Evolutionary conservation across 306 rosid species (phyloP), one percentile per base, ranked within the genome.

Genomic region (Cicer chorassanicum): DNA sequence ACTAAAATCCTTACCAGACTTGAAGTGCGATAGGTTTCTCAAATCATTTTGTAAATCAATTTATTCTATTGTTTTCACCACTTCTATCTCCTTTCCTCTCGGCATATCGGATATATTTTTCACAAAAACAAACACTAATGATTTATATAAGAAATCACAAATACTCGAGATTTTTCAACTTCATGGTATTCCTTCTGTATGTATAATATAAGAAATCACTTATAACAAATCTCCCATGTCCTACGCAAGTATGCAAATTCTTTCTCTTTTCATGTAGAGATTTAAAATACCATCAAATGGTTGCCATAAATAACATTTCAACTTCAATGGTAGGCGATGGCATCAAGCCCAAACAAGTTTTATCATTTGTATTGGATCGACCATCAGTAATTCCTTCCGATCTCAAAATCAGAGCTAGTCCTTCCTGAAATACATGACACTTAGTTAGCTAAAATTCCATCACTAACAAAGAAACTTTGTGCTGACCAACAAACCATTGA

Each of bases 381-480:
- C 49, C 67, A 75, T n/a, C 62, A 61, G 43, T 12, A 43, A 34
- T 76, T 62, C 60, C 65, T 76, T 62, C 60, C 65, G 65, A 36
- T 34, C 15, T 75, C 21, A 34, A 75, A 11, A 42, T 13, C 60
- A 38, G 66, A 71, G 24, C 76, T 63, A 81, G 70, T 48, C 78
- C 71, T 81, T 76, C 81, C 85, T 81, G 85, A 55, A 76, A 81
- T 72, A 81, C 42, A 46, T 8, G 56, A 72, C 68, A 29, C 51
- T 19, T 12, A 14, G 42, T 76, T 63, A 74, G 63, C 77, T 76
- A 16, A 50, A 74, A 40, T 59, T 57, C 50, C 45, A 56, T 7
- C 8, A 13, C 8, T 39, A 14, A 73, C 71, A 80, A 40, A 12
- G 3, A 55, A 54, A 24, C 0, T 72, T 34, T 34, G 10, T 51